Conservation (phyloP, 768 basidiomycete genomes). For the Trametes cinnabarina region DNA sequence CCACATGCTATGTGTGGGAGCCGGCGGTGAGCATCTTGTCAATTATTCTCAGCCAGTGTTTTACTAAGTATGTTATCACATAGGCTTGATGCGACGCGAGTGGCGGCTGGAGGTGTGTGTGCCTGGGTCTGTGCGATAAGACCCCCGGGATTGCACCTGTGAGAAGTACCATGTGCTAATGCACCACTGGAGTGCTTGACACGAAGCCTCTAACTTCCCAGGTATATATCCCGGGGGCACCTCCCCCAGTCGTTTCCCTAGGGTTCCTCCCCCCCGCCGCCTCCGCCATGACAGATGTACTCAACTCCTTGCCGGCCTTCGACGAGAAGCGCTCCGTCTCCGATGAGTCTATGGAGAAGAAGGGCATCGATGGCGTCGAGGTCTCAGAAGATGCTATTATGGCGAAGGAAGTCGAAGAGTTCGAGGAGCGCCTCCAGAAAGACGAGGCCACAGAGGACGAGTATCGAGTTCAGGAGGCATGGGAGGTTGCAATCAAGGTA, state of each 20-base stretch:
- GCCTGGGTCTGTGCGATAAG: constrained; percentile 11
- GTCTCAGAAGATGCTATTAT: constrained; percentile 26
- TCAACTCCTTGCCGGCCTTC: constrained; percentile 13
- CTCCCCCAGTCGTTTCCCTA: not conserved
- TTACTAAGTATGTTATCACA: constrained; percentile 13
- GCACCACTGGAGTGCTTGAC: constrained; percentile 6
- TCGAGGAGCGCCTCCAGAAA: constrained; percentile 32
- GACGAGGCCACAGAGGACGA: constrained; percentile 36
- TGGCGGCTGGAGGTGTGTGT: not conserved
- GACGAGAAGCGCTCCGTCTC: constrained; percentile 23
- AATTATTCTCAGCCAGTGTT: not conserved
- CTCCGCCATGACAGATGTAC: constrained; percentile 17
- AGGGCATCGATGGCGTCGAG: constrained; percentile 16
- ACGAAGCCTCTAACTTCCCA: not conserved
- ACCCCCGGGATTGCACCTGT: not conserved
- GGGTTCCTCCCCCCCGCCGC: constrained; percentile 7
- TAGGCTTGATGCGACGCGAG: not conserved
- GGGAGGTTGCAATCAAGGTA: constrained; percentile 42
- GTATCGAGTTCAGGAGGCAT: constrained; percentile 36
- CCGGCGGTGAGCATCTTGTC: not conserved
- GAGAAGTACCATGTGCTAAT: constrained; percentile 14
- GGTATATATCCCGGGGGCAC: constrained; percentile 1
- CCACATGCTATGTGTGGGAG: too few relatives aligned
- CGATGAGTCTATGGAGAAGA: constrained; percentile 25
- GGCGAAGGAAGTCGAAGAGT: constrained; percentile 29